Evolutionary conservation across 768 basidiomycete species (phyloP), one percentile per base, ranked within the genome.

Genomic region (Porpolomopsis calyptriformis): DNA sequence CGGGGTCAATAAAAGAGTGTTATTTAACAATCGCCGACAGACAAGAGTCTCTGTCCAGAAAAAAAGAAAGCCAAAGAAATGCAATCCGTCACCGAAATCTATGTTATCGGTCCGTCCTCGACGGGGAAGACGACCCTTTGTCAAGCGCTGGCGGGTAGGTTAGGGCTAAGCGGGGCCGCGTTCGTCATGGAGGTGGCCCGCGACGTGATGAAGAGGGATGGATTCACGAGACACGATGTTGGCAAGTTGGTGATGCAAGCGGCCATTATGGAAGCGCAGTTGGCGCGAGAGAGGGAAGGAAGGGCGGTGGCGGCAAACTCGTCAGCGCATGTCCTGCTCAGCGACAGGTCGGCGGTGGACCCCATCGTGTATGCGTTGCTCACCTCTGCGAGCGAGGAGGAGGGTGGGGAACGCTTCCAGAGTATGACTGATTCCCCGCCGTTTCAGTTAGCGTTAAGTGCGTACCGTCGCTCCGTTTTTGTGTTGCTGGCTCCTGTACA

Each of bases 121-220:
- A 77, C 76, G 10, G 82, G 82, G n/a, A 85, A 84, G 59, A 79
- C 81, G 20, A 82, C 80, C 0, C 67, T 82, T 2, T 81, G 77
- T 57, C 58, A 69, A 27, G 75, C 77, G 1, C 57, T 82, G 0
- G 68, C 68, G 0, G 51, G 63, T 37, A 62, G 64, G 29, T 53
- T 80, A 8, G 59, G 61, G 1, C 48, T 83, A 24, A 44, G 51
- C 2, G 53, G 55, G 14, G 47, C 56, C 24, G 68, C 67, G 24
- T 71, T 71, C 46, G 70, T 85, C 47, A 74, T 64, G 19, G 82
- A 85, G 58, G 74, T 80, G 18, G 82, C 82, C 2, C 66, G 82
- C 23, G 57, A 62, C 20, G 70, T 83, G 33, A 80, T 85, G 72
- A 61, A 55, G 43, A 54, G 52, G 6, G 64, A 66, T 16, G 78